Percentiles rank a stretch among this genome's conserved stretches.
phyloP scores from a whole-genome alignment of 495 filamentous ascomycete genomes.

The Xylaria scruposa region DNA sequence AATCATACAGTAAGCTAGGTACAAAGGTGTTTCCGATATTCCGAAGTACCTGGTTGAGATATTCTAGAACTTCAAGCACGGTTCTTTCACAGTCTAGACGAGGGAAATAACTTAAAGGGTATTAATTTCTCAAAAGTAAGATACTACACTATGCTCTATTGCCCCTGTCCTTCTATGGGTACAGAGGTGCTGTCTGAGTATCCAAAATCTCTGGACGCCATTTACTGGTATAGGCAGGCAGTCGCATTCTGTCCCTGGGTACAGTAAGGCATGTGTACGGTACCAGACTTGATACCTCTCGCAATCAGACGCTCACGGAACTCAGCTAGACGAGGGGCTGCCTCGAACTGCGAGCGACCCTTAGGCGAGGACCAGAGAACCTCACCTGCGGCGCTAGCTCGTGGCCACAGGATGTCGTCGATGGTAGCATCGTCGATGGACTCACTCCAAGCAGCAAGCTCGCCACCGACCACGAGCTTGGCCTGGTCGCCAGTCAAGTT shows the following conservation, averaged over 20 bases:
- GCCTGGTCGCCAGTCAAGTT: constrained; percentile 61
- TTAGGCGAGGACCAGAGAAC: constrained; percentile 73
- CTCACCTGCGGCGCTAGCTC: constrained; percentile 72
- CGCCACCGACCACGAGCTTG: constrained; percentile 75
- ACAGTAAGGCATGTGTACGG: constrained; percentile 62
- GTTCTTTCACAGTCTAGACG: background rate
- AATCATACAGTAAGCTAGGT: background rate
- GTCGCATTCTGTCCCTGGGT: constrained; percentile 51
- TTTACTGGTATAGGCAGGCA: constrained; percentile 36
- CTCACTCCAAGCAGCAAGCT: constrained; percentile 80
- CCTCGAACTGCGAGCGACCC: constrained; percentile 70
- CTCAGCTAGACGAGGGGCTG: constrained; percentile 68
- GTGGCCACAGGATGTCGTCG: constrained; percentile 78
- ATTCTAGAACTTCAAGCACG: background rate
- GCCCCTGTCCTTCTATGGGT: background rate
- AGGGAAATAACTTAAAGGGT: background rate
- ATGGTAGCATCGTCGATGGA: constrained; percentile 73
- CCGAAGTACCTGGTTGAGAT: background rate
- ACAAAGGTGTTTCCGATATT: background rate
- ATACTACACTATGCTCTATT: constrained; percentile 4
- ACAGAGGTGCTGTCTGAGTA: background rate
- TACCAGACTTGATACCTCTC: constrained; percentile 65
- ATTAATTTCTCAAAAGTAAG: background rate
- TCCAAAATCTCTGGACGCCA: background rate
- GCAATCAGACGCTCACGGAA: constrained; percentile 74